Evolutionary conservation across 1,284 basidiomycete species (phyloP).

Genomic region (Papiliotrema fonsecae): DNA sequence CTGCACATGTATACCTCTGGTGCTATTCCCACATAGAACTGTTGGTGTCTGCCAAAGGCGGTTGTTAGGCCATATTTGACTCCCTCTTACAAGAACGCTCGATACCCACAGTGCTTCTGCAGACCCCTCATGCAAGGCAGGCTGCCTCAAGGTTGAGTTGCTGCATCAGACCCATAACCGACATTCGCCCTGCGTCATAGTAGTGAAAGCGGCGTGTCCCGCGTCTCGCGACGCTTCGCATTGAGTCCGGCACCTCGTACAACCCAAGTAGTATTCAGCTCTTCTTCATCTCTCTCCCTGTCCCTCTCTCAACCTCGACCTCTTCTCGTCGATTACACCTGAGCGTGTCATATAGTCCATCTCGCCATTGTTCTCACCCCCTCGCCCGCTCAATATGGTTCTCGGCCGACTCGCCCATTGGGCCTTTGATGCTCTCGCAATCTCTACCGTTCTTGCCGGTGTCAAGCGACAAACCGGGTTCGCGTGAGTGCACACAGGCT

Average conservation of each 20-base stretch:
- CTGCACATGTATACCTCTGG: constrained; percentile 5
- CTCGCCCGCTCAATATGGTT: constrained; percentile 52
- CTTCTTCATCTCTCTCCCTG: background rate
- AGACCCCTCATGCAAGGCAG: no score
- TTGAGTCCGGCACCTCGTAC: background rate
- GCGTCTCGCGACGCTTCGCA: no score
- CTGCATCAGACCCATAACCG: no score
- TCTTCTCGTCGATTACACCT: no score
- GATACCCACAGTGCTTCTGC: no score
- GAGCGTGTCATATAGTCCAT: no score
- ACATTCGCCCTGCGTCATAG: no score
- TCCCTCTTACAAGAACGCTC: no score
- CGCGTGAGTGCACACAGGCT: constrained; percentile 59
- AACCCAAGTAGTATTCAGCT: background rate
- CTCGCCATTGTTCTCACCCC: background rate
- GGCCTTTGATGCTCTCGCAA: constrained; percentile 73
- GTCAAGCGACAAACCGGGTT: constrained; percentile 86
- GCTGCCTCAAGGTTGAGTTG: no score
- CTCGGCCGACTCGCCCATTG: constrained; percentile 81
- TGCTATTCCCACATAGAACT: background rate
- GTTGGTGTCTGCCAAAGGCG: no score
- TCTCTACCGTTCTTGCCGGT: constrained; percentile 87
- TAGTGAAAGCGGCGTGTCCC: no score
- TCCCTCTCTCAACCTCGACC: background rate
- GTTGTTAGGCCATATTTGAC: no score